Conservation (phyloP, 768 basidiomycete species). For the Dioszegia crocea region DNA sequence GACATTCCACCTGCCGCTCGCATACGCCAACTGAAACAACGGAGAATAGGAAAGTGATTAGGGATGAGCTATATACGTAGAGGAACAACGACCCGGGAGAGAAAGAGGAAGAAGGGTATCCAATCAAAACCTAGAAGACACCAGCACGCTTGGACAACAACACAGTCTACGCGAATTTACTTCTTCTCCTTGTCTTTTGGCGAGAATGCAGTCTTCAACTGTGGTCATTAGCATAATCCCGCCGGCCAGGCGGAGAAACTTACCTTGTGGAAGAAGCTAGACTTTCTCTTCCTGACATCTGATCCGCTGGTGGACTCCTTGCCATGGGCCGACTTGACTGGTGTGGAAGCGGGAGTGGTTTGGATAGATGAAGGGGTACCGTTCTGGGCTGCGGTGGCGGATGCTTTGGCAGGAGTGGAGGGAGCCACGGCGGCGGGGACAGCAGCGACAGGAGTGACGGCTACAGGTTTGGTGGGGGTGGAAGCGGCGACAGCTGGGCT, state of each 20-base stretch:
- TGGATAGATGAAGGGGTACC: constrained; percentile 19
- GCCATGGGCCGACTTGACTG: constrained; percentile 25
- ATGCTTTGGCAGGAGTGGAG: constrained; percentile 29
- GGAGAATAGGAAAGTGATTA: too few relatives aligned
- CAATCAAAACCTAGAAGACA: too few relatives aligned
- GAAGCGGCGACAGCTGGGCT: neutral
- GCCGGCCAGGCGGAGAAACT: too few relatives aligned
- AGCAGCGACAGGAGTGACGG: constrained; percentile 3
- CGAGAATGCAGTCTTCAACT: constrained; percentile 42
- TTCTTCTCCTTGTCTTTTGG: constrained; percentile 42
- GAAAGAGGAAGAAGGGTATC: too few relatives aligned
- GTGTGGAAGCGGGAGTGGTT: constrained; percentile 31
- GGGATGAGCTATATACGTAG: too few relatives aligned
- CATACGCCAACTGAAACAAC: neutral
- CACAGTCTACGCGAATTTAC: constrained; percentile 1
- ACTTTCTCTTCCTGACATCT: constrained; percentile 44
- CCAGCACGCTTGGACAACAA: too few relatives aligned
- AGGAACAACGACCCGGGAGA: too few relatives aligned
- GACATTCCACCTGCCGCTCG: too few relatives aligned
- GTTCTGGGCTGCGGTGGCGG: constrained; percentile 5
- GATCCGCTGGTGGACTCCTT: constrained; percentile 16
- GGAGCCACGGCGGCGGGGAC: constrained; percentile 18
- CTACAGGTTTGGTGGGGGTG: constrained; percentile 4
- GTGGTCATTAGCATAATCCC: neutral
- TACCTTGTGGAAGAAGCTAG: constrained; percentile 45